Evolutionary conservation across 139 green algal genomes (phyloP).

Genomic region (Asterochloris sp.): DNA sequence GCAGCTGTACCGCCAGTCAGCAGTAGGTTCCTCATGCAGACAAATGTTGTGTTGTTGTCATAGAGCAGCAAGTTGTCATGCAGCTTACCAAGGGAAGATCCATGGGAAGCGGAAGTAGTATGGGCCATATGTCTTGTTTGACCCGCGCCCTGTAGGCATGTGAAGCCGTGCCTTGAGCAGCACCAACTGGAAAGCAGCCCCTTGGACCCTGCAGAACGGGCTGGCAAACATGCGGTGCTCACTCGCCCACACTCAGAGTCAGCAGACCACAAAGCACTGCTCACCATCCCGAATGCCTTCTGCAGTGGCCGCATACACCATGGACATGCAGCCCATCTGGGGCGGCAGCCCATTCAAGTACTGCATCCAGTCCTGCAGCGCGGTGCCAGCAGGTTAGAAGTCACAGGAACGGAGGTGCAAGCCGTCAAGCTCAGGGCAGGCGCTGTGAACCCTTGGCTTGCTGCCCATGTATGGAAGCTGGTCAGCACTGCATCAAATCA

Average conservation of each 20-base stretch:
- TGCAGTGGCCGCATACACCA: background rate
- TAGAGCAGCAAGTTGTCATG: too few relatives aligned
- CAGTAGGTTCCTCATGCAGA: too few relatives aligned
- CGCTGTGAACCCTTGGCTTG: background rate
- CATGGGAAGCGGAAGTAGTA: constrained; percentile 14
- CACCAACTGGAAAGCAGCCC: background rate
- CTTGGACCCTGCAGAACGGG: background rate
- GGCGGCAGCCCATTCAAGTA: constrained; percentile 8
- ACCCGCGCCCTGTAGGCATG: background rate
- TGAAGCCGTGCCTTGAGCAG: background rate
- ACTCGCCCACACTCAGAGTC: background rate
- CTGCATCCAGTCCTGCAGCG: constrained; percentile 14
- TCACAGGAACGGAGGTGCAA: background rate
- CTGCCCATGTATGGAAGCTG: background rate
- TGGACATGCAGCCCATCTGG: background rate
- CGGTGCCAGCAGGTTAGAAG: background rate
- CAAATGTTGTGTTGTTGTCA: too few relatives aligned
- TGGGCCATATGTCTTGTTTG: constrained; percentile 1
- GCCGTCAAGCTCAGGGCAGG: background rate
- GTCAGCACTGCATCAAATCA: background rate
- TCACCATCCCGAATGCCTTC: background rate
- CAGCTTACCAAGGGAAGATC: background rate
- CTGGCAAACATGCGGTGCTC: background rate
- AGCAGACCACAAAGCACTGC: background rate
- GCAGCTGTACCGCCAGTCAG: too few relatives aligned